Conservation (phyloP, 805 yeast genomes). For the Kurtzmaniella fragi region DNA sequence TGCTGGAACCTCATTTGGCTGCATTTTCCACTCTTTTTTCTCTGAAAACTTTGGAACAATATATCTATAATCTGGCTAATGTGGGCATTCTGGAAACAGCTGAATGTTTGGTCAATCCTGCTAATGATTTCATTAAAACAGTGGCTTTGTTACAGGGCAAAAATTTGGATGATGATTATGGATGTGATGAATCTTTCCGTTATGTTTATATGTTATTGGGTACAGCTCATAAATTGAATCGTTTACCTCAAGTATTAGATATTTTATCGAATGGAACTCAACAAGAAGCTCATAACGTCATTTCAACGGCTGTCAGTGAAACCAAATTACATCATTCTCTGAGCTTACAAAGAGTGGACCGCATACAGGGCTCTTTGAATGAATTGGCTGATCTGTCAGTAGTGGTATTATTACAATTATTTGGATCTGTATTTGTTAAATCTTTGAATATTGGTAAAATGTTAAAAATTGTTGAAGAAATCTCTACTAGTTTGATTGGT, state of each 20-base stretch:
- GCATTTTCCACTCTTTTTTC: constrained; percentile 29
- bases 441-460: constrained; percentile 60
- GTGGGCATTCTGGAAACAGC: constrained; percentile 52
- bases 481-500: constrained; percentile 25
- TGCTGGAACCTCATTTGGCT: constrained; percentile 25
- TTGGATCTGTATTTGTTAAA: constrained; percentile 64
- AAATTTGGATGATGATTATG: not conserved
- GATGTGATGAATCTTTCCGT: constrained; percentile 39
- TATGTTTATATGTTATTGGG: constrained; percentile 51
- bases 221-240: constrained; percentile 56
- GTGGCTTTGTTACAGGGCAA: too few species aligned
- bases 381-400: constrained; percentile 51
- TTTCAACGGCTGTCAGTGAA: constrained; percentile 61
- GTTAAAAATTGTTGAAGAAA: constrained; percentile 61
- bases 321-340: constrained; percentile 50
- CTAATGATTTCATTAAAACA: constrained; percentile 19
- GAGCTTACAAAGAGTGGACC: constrained; percentile 22
- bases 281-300: constrained; percentile 59
- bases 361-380: constrained; percentile 29
- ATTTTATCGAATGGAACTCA: constrained; percentile 50
- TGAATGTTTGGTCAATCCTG: constrained; percentile 25
- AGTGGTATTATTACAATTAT: constrained; percentile 60
- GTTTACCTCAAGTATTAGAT: constrained; percentile 54
- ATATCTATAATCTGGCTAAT: constrained; percentile 51
- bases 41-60: constrained; percentile 46